These are phyloP conservation scores for Exophiala aquamarina DNA, from an alignment of 2,329 filamentous ascomycete species.

Conservation along the genomic window DNA sequence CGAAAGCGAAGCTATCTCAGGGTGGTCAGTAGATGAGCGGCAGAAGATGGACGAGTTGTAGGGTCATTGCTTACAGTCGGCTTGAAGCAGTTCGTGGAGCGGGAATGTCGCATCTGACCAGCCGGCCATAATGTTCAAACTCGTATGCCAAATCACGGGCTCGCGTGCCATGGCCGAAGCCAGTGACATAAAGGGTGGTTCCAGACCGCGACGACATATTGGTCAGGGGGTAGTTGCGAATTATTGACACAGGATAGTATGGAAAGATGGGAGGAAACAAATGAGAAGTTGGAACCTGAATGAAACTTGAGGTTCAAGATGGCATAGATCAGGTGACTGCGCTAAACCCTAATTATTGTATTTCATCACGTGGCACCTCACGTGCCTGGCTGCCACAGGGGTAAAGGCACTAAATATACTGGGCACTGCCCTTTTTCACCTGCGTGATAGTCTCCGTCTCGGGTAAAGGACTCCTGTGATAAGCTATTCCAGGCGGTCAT, in stretches of 20 bases:
- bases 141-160: conserved; percentile 99
- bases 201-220: conserved; percentile 61
- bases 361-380: no score
- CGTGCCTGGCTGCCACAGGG: no score
- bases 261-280: background rate
- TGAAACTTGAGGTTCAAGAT: background rate
- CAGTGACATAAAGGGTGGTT: conserved; percentile 95
- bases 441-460: no score
- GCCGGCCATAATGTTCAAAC: conserved; percentile 99
- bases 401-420: no score
- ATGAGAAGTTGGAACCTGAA: conserved; percentile 3
- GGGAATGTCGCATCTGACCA: conserved; percentile 97
- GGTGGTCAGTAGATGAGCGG: conserved; percentile 19
- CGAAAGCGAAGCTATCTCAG: conserved; percentile 80
- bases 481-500: no score
- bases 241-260: no score
- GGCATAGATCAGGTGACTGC: background rate
- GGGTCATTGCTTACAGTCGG: conserved; percentile 74
- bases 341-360: background rate
- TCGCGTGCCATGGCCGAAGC: conserved; percentile 98
- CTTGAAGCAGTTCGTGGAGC: conserved; percentile 90
- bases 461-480: no score
- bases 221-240: conserved; percentile 12
- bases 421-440: no score
- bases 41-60: conserved; percentile 26